Percentiles rank a stretch among this genome's conserved stretches.
Conservation (phyloP, 768 basidiomycete genomes). For the Tubosaeta brunneosetosa region DNA sequence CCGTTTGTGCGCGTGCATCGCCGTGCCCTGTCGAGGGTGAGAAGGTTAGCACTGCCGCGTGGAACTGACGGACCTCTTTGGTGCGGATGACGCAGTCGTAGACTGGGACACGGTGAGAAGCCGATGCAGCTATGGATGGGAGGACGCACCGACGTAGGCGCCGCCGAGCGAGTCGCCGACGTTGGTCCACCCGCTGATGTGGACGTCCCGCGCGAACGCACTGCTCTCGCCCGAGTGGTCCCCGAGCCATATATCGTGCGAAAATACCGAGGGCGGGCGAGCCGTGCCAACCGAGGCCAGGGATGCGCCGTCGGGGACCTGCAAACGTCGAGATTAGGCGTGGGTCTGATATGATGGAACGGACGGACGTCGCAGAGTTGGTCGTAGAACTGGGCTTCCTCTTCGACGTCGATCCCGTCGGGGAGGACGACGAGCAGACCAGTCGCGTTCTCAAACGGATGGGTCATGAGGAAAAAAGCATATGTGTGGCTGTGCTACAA, state of each 20-base stretch:
- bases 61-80: slow-evolving; percentile 42
- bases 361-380: slow-evolving; percentile 47
- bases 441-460: slow-evolving; percentile 46
- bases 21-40: slow-evolving; percentile 41
- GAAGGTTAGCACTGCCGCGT: neutral
- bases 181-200: slow-evolving; percentile 65
- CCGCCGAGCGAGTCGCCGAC: slow-evolving; percentile 63
- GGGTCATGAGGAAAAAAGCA: slow-evolving; percentile 14
- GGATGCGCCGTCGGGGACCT: slow-evolving; percentile 24
- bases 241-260: slow-evolving; percentile 64
- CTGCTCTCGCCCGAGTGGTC: slow-evolving; percentile 52
- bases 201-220: slow-evolving; percentile 61
- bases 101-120: slow-evolving; percentile 31
- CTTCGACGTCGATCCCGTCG: slow-evolving; percentile 59
- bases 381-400: slow-evolving; percentile 63
- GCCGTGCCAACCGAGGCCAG: slow-evolving; percentile 10
- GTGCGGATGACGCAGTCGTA: slow-evolving; percentile 70
- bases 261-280: slow-evolving; percentile 52
- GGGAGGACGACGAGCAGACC: slow-evolving; percentile 52
- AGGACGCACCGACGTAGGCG: slow-evolving; percentile 57
- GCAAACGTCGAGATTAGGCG: neutral
- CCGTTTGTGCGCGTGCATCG: slow-evolving; percentile 61
- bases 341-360: neutral
- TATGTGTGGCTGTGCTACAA: neutral
- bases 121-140: no score